Evolutionary conservation across 208 protist species (phyloP).

Genomic region (Crithidia fasciculata): DNA sequence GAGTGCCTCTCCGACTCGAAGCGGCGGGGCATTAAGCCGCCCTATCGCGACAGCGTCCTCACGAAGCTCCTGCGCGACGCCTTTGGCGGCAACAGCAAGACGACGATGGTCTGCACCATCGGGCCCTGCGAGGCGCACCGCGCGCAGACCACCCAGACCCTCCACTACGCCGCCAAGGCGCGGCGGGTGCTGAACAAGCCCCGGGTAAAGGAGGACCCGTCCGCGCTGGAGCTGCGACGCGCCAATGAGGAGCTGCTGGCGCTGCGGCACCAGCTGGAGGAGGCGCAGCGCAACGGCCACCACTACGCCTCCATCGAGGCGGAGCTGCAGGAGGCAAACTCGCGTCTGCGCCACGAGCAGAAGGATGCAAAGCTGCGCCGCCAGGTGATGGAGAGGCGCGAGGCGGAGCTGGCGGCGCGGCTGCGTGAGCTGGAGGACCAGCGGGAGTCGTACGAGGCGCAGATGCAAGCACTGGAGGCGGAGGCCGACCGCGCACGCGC

Average conservation of each 20-base stretch:
- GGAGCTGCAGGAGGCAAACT: constrained; percentile 54
- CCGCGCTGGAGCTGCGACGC: constrained; percentile 69
- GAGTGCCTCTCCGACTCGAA: constrained; percentile 71
- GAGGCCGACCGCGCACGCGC: constrained; percentile 50
- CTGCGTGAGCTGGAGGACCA: constrained; percentile 68
- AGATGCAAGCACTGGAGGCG: constrained; percentile 70
- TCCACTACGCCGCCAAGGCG: constrained; percentile 86
- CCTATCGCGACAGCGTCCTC: constrained; percentile 86
- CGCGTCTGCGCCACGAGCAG: constrained; percentile 59
- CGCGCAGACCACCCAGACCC: constrained; percentile 78
- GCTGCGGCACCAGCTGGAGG: constrained; percentile 55
- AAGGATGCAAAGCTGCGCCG: constrained; percentile 41
- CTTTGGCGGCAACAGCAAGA: constrained; percentile 92
- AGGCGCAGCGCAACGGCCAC: constrained; percentile 43
- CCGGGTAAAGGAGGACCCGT: constrained; percentile 76
- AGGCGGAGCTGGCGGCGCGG: constrained; percentile 53
- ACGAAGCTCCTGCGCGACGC: constrained; percentile 89
- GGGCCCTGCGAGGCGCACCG: constrained; percentile 63
- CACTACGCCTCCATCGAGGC: constrained; percentile 50
- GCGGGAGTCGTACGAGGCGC: constrained; percentile 60
- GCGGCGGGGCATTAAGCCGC: constrained; percentile 75
- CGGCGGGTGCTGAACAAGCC: constrained; percentile 82
- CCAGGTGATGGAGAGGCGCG: constrained; percentile 57
- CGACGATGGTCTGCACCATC: constrained; percentile 88
- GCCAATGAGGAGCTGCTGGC: constrained; percentile 71